phyloP scores from a whole-genome alignment of 1,284 basidiomycete genomes.

The Trichosporon sp. region DNA sequence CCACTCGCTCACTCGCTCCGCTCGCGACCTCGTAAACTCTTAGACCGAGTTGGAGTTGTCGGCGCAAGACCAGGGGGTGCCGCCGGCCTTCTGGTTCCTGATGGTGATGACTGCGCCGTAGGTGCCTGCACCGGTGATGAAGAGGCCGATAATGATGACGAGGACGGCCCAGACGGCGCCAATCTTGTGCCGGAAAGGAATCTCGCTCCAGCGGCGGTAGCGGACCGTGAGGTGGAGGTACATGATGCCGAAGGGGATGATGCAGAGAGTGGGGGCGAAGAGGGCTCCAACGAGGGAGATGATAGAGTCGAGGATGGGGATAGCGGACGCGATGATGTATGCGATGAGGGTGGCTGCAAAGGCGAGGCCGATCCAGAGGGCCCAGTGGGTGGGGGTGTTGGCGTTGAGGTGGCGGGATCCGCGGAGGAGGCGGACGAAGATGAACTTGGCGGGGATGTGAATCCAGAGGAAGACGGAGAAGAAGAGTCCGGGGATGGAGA shows the following conservation, averaged over 20 bases:
- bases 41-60: slow-evolving; percentile 28
- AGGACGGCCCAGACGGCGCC: slow-evolving; percentile 15
- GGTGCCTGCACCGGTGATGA: slow-evolving; percentile 30
- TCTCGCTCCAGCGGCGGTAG: not conserved
- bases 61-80: slow-evolving; percentile 33
- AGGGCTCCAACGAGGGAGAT: slow-evolving; percentile 36
- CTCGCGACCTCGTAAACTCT: no score
- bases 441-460: slow-evolving; percentile 36
- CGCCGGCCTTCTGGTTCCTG: slow-evolving; percentile 19
- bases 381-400: slow-evolving; percentile 30
- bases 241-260: slow-evolving; percentile 28
- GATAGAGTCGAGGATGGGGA: slow-evolving; percentile 30
- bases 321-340: slow-evolving; percentile 34
- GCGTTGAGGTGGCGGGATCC: slow-evolving; percentile 30
- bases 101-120: slow-evolving; percentile 35
- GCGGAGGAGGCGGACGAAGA: slow-evolving; percentile 32
- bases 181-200: not conserved
- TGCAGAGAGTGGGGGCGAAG: slow-evolving; percentile 30
- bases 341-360: slow-evolving; percentile 23
- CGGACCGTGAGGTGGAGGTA: slow-evolving; percentile 31
- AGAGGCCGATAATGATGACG: slow-evolving; percentile 25
- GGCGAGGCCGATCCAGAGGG: slow-evolving; percentile 27
- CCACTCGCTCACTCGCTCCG: not conserved
- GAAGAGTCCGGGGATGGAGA: slow-evolving; percentile 43
- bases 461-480: slow-evolving; percentile 23